Percentiles rank a stretch among this genome's conserved stretches.
Conservation (phyloP, 129 eudicot species). For the Chrysanthemum makinoi region DNA sequence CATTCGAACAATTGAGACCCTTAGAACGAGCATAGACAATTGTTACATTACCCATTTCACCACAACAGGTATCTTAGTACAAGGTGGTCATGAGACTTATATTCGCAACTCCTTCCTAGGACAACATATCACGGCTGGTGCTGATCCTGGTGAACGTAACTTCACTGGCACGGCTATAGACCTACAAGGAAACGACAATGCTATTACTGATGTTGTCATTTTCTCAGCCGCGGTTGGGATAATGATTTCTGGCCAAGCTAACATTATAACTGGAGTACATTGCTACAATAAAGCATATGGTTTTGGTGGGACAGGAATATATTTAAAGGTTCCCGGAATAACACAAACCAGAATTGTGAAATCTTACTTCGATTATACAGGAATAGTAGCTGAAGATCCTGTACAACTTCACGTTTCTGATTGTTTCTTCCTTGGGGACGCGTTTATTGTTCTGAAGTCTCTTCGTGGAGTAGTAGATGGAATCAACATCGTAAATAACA, state of each 20-base stretch:
- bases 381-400: constrained; percentile 84
- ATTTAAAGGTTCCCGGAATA: constrained; percentile 57
- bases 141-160: constrained; percentile 51
- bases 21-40: constrained; percentile 66
- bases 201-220: constrained; percentile 70
- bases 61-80: constrained; percentile 61
- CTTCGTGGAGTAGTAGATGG: constrained; percentile 58
- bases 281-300: constrained; percentile 83
- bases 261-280: constrained; percentile 69
- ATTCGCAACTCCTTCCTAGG: constrained; percentile 66
- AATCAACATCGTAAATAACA: constrained; percentile 64
- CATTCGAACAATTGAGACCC: constrained; percentile 46
- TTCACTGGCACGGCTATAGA: constrained; percentile 78
- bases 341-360: constrained; percentile 77
- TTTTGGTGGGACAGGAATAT: constrained; percentile 79
- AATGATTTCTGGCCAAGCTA: constrained; percentile 69
- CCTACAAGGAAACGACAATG: constrained; percentile 68
- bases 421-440: constrained; percentile 78
- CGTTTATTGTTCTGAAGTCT: constrained; percentile 54
- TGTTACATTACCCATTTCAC: constrained; percentile 72
- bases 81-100: constrained; percentile 78
- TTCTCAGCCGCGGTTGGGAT: constrained; percentile 77
- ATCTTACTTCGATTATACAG: constrained; percentile 72
- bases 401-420: constrained; percentile 64
- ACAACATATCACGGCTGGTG: constrained; percentile 78